A percentile compares a stretch with the other conserved stretches of the same genome.
Evolutionary conservation across 805 yeast genomes (phyloP).

Genomic region (Kurtzmaniella fragi): DNA sequence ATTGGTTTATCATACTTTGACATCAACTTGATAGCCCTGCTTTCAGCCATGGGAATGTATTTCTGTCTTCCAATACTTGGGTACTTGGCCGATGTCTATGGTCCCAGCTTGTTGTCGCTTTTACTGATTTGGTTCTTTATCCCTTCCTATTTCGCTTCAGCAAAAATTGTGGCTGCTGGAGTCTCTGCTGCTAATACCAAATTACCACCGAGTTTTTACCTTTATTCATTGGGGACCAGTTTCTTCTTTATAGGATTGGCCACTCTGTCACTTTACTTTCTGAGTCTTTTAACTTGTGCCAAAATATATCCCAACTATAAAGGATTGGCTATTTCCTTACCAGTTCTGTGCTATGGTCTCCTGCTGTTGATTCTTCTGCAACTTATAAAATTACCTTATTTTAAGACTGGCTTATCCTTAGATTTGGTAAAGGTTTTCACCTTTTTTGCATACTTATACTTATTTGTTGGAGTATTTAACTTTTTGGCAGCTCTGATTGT

Average conservation of each 20-base stretch:
- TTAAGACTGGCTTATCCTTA: conserved; percentile 26
- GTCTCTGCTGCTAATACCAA: neutral
- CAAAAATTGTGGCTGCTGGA: conserved; percentile 19
- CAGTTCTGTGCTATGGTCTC: conserved; percentile 83
- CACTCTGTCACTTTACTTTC: conserved; percentile 67
- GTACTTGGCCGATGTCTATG: conserved; percentile 77
- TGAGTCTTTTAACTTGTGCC: conserved; percentile 75
- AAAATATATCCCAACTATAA: conserved; percentile 73
- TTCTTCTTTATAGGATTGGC: conserved; percentile 65
- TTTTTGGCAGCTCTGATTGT: conserved; percentile 65
- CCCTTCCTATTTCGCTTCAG: conserved; percentile 61
- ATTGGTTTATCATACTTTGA: conserved; percentile 59
- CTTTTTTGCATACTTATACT: conserved; percentile 48
- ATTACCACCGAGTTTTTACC: conserved; percentile 2
- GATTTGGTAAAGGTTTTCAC: conserved; percentile 50
- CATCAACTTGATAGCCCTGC: conserved; percentile 68
- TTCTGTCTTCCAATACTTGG: conserved; percentile 80
- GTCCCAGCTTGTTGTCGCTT: conserved; percentile 67
- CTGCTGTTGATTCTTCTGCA: conserved; percentile 75
- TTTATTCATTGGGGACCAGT: conserved; percentile 35
- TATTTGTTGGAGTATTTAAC: conserved; percentile 52
- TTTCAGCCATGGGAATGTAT: conserved; percentile 77
- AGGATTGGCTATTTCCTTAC: conserved; percentile 79
- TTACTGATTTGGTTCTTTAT: conserved; percentile 56
- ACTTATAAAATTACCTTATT: conserved; percentile 39